A percentile compares a stretch with the other conserved stretches of the same genome.
phyloP scores from a whole-genome alignment of 352 stramenopile genomes.

The Nothophytophthora sp. region DNA sequence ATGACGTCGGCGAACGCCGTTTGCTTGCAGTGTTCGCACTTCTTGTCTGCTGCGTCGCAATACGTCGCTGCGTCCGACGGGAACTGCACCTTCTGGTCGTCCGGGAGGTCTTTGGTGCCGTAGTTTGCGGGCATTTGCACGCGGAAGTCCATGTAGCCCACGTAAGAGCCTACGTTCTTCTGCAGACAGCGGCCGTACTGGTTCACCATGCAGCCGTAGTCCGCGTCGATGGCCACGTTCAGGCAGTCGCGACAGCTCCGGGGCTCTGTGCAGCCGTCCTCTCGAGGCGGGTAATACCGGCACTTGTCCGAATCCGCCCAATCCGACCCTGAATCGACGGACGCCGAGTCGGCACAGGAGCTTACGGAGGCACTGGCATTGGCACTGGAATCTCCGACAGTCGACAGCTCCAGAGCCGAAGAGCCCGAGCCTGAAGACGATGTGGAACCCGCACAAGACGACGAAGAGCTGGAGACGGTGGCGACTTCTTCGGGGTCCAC shows the following conservation, averaged over 20 bases:
- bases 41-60: constrained; percentile 30
- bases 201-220: constrained; percentile 43
- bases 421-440: constrained; percentile 10
- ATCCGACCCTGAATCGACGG: constrained; percentile 23
- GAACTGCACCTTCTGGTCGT: constrained; percentile 45
- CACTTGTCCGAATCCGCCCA: constrained; percentile 27
- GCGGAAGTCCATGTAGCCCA: constrained; percentile 17
- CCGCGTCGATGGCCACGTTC: constrained; percentile 36
- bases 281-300: constrained; percentile 16
- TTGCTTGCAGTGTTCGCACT: constrained; percentile 28
- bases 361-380: constrained; percentile 4
- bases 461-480: neutral
- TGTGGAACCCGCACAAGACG: neutral
- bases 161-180: constrained; percentile 26
- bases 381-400: no score
- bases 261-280: constrained; percentile 42
- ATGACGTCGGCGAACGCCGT: constrained; percentile 31
- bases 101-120: constrained; percentile 11
- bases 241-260: constrained; percentile 66
- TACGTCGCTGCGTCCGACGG: constrained; percentile 33
- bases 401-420: neutral
- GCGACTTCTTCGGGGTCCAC: constrained; percentile 1
- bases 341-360: constrained; percentile 14
- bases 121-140: constrained; percentile 30
- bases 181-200: constrained; percentile 38